phyloP scores from a whole-genome alignment of 1,284 basidiomycete species.

The Rhodotorula sp. region DNA sequence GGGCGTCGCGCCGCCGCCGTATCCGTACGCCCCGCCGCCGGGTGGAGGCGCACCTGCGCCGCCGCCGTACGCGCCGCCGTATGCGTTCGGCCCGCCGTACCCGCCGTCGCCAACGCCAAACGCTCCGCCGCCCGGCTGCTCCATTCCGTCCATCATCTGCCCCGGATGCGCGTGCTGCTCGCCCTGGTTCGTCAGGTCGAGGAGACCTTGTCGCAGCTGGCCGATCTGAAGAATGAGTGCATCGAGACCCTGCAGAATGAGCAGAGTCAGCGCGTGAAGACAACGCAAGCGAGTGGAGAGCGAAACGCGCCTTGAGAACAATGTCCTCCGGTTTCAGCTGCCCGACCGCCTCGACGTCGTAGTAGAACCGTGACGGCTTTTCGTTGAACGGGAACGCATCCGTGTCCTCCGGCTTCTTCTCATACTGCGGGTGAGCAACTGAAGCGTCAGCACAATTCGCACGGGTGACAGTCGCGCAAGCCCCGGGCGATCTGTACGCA shows the following conservation, averaged over 20 bases:
- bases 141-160: neutral
- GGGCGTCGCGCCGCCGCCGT: neutral
- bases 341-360: slow-evolving; percentile 87
- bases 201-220: slow-evolving; percentile 27
- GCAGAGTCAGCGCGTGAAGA: neutral
- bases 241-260: slow-evolving; percentile 18
- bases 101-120: slow-evolving; percentile 1
- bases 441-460: slow-evolving; percentile 69
- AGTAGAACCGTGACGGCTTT: slow-evolving; percentile 83
- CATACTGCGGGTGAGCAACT: slow-evolving; percentile 63
- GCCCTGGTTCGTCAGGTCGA: slow-evolving; percentile 21
- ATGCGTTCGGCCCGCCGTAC: neutral
- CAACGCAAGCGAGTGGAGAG: no score
- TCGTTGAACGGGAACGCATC: slow-evolving; percentile 84
- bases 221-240: slow-evolving; percentile 34
- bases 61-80: slow-evolving; percentile 5
- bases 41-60: neutral
- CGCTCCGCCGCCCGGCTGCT: neutral
- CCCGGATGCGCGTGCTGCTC: neutral
- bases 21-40: neutral
- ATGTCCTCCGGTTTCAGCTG: slow-evolving; percentile 84
- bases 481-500: slow-evolving; percentile 31
- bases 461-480: slow-evolving; percentile 51
- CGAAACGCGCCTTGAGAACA: slow-evolving; percentile 61
- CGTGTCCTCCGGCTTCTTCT: slow-evolving; percentile 70